These are phyloP conservation scores for Achlya hypogyna DNA, from an alignment of 352 stramenopile species.

Conservation along the genomic window DNA sequence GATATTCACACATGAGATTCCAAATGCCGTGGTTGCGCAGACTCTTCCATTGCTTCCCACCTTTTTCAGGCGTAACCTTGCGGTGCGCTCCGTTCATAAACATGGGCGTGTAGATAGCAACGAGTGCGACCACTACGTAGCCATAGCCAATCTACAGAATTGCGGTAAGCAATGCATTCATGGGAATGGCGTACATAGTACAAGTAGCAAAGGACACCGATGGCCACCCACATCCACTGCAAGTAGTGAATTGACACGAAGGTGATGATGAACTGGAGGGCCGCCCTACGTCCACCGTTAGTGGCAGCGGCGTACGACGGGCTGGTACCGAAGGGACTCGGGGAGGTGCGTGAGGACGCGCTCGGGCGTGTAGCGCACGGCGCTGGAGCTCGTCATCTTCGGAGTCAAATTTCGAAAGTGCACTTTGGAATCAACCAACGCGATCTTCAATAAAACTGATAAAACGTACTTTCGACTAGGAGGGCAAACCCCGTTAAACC, in stretches of 20 bases:
- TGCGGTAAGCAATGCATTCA: neutral
- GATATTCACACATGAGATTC: conserved; percentile 39
- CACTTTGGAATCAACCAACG: too few species aligned
- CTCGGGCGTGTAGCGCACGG: neutral
- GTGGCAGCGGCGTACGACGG: neutral
- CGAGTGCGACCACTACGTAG: conserved; percentile 38
- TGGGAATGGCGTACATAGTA: conserved; percentile 26
- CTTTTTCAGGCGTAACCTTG: conserved; percentile 26
- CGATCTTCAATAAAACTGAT: too few species aligned
- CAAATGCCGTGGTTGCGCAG: conserved; percentile 41
- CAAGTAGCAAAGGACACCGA: conserved; percentile 54
- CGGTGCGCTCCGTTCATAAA: conserved; percentile 48
- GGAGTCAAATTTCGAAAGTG: neutral
- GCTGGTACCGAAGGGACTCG: neutral
- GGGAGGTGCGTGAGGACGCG: neutral
- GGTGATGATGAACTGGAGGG: conserved; percentile 23
- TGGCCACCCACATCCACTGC: conserved; percentile 40
- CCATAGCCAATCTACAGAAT: conserved; percentile 37
- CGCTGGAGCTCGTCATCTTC: neutral
- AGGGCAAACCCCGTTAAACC: neutral
- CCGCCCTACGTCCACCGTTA: neutral
- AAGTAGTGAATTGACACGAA: conserved; percentile 74
- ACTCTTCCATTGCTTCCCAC: conserved; percentile 39
- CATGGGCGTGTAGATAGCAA: conserved; percentile 52
- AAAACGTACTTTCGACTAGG: too few species aligned